These are phyloP conservation scores for Tetragonia tetragonoides DNA, from an alignment of 148 eudicot genomes.

Conservation along the genomic window DNA sequence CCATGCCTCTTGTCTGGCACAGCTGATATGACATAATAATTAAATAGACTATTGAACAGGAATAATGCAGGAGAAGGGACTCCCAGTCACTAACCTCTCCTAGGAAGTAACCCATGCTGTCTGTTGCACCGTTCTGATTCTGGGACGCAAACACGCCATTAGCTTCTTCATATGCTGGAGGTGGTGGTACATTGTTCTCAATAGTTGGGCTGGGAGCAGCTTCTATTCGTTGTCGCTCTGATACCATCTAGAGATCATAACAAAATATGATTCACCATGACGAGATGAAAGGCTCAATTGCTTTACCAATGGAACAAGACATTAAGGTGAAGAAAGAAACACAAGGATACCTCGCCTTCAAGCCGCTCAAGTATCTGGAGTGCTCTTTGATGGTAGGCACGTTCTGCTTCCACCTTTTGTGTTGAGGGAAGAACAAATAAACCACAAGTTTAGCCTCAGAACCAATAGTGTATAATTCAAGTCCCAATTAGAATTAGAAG, in stretches of 20 bases:
- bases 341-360: conserved; percentile 77
- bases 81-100: conserved; percentile 63
- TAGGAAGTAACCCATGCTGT: conserved; percentile 79
- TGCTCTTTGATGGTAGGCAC: conserved; percentile 84
- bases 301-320: not conserved
- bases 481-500: conserved; percentile 1
- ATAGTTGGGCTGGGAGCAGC: conserved; percentile 74
- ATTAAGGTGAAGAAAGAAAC: conserved; percentile 5
- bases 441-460: conserved; percentile 13
- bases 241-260: conserved; percentile 57
- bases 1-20: not conserved
- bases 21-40: not conserved
- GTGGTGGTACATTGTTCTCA: conserved; percentile 62
- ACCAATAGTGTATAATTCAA: not conserved
- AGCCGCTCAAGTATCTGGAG: conserved; percentile 89
- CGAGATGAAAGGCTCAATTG: not conserved
- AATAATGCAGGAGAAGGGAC: conserved; percentile 4
- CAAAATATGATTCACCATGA: conserved; percentile 17
- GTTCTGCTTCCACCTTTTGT: conserved; percentile 84
- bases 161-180: conserved; percentile 86
- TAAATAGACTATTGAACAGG: too few species aligned
- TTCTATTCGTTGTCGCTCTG: conserved; percentile 90
- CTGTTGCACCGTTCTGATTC: conserved; percentile 67
- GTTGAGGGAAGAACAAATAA: conserved; percentile 14
- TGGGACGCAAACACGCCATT: conserved; percentile 60